Percentiles rank a stretch among this genome's conserved stretches.
phyloP scores from a whole-genome alignment of 129 eudicot species.

The Sambucus nigra region DNA sequence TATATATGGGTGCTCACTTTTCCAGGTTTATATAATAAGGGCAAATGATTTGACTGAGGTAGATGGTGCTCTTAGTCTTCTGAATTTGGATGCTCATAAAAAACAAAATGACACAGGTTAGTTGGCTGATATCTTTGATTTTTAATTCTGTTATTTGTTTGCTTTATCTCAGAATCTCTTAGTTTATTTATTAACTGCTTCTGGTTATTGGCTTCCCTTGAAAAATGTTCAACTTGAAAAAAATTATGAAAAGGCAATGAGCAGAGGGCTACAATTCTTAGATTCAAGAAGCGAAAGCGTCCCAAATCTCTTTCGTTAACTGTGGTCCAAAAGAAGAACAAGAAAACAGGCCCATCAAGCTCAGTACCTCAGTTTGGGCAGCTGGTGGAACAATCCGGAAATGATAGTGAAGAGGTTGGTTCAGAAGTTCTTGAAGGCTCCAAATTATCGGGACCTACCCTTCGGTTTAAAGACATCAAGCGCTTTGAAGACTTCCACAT shows the following conservation, averaged over 20 bases:
- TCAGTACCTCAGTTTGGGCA: slow-evolving; percentile 12
- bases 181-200: not conserved
- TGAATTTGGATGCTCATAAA: slow-evolving; percentile 20
- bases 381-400: slow-evolving; percentile 33
- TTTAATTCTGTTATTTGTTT: slow-evolving; percentile 6
- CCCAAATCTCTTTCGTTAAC: slow-evolving; percentile 28
- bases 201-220: not conserved
- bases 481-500: slow-evolving; percentile 53
- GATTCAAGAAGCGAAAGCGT: slow-evolving; percentile 31
- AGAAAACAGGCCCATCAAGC: slow-evolving; percentile 13
- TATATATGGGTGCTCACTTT: slow-evolving; percentile 1
- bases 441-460: slow-evolving; percentile 14
- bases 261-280: slow-evolving; percentile 15
- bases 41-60: slow-evolving; percentile 41
- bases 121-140: slow-evolving; percentile 1
- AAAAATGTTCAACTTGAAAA: not conserved
- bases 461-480: slow-evolving; percentile 29
- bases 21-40: slow-evolving; percentile 49
- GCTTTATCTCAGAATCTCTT: not conserved
- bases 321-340: slow-evolving; percentile 29
- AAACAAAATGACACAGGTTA: slow-evolving; percentile 42
- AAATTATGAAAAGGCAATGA: slow-evolving; percentile 5
- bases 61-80: slow-evolving; percentile 51
- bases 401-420: slow-evolving; percentile 36
- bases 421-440: slow-evolving; percentile 35